Percentiles rank a stretch among this genome's conserved stretches.
Conservation (phyloP, 805 yeast species). For the Lipomyces lipofer region DNA sequence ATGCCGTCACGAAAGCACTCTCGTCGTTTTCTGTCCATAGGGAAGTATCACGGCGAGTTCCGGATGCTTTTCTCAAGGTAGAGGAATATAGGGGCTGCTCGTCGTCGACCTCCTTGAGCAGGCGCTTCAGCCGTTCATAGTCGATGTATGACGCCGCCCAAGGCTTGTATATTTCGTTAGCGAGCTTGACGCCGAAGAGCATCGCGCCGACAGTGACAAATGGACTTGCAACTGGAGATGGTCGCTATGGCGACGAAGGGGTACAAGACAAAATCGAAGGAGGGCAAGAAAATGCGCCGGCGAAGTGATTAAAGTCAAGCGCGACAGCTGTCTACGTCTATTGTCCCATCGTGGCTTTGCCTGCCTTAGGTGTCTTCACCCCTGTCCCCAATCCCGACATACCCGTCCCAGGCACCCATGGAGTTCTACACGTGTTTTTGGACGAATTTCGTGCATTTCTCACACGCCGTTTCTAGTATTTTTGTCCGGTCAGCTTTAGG, state of each 20-base stretch:
- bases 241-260: slow-evolving; percentile 2
- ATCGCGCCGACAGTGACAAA: slow-evolving; percentile 43
- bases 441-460: no score
- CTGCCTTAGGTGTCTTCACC: no score
- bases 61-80: slow-evolving; percentile 7
- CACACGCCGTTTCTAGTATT: no score
- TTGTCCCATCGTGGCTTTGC: no score
- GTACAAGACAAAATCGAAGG: background rate
- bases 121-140: slow-evolving; percentile 86
- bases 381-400: no score
- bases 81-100: background rate
- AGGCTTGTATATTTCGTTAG: slow-evolving; percentile 79
- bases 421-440: no score
- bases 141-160: slow-evolving; percentile 92
- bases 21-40: slow-evolving; percentile 77
- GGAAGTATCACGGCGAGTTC: slow-evolving; percentile 42
- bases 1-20: slow-evolving; percentile 69
- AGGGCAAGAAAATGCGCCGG: background rate
- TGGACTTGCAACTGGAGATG: background rate
- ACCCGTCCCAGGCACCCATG: no score
- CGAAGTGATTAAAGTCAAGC: no score
- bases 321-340: no score
- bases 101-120: slow-evolving; percentile 54
- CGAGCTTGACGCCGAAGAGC: slow-evolving; percentile 84
- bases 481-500: no score